Base-by-base conservation (phyloP, 768 basidiomycete species). In the Podaxis sp. region DNA sequence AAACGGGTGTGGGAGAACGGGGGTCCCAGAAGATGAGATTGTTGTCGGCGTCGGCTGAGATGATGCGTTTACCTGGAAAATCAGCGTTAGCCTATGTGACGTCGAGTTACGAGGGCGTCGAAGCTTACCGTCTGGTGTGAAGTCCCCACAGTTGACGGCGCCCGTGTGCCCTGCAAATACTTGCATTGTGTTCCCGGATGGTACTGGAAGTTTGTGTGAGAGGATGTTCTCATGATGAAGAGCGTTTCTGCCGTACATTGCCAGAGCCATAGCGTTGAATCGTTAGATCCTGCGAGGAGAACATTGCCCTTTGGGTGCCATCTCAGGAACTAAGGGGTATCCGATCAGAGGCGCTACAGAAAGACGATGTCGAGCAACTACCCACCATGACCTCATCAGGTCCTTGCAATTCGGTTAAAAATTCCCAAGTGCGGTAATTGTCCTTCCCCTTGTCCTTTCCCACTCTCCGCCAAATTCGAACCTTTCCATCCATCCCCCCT, bases 401-500 rank as follows among this genome's bases (percentile, higher is more conserved):
- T 2, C 96, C 96, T 68, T 95, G 90, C 39, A 99, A 77, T 71
- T 92, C 92, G 4, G 92, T 95, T 74, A 97, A 78, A 73, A 99
- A 96, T 74, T 98, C 96, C 97, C 97, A 99, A 57, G 78, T 84
- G 64, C 79, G 84, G 77, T 87, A 91, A 64, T 88, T 76, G 51
- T 88, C 87, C 67, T 79, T 89, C 3, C 87, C 89, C 15, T 89
- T 77, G 46, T 88, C 87, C 67, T 79, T 89, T 4, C 87, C 89
- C 13, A 94, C 90, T 69, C 94, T 81, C 71, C 90, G 79, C 97
- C 97, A 99, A 64, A 99, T 78, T 65, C 96, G 82, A 42, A 98
- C 89, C 72, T 87, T 89, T 8, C 97, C 97, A 70, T 99, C 97
- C 97, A 99, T 99, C 0, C 97, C 97, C 9, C 96, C 97, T 0